Evolutionary conservation across 1,139 yeast species (phyloP).

Genomic region (Sugiyamaella neomexicana): DNA sequence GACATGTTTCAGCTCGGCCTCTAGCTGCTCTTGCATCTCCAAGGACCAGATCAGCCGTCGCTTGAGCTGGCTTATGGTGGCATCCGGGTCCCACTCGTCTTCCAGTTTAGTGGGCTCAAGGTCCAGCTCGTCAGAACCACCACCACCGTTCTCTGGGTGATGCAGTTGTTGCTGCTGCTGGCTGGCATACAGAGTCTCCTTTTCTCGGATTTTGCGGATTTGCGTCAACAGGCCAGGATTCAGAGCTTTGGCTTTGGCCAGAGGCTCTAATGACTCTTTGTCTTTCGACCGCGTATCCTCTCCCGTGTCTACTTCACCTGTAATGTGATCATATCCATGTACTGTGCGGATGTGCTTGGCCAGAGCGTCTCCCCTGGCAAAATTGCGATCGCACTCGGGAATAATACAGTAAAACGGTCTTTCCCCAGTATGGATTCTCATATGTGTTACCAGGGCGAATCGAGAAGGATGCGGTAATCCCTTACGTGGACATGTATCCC

Average conservation of each 20-base stretch:
- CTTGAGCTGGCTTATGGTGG: conserved; percentile 38
- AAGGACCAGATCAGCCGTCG: conserved; percentile 49
- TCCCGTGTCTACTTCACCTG: not conserved
- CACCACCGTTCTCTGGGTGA: no score
- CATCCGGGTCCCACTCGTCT: conserved; percentile 18
- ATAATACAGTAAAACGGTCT: conserved; percentile 66
- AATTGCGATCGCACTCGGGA: conserved; percentile 67
- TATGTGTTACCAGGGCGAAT: conserved; percentile 61
- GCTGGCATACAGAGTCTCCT: conserved; percentile 17
- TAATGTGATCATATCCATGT: conserved; percentile 42
- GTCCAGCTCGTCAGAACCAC: conserved; percentile 28
- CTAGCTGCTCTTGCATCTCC: conserved; percentile 51
- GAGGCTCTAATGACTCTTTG: conserved; percentile 4
- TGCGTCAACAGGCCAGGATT: conserved; percentile 11
- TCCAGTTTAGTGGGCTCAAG: conserved; percentile 6
- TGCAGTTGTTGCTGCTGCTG: no score
- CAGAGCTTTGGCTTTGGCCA: conserved; percentile 9
- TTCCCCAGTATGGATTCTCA: conserved; percentile 67
- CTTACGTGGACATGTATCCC: conserved; percentile 59
- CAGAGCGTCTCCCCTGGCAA: conserved; percentile 60
- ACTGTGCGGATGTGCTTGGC: conserved; percentile 63
- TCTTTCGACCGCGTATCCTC: not conserved
- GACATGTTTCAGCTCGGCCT: conserved; percentile 44
- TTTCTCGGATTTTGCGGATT: conserved; percentile 16
- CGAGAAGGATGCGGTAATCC: conserved; percentile 59